phyloP scores from a whole-genome alignment of 768 basidiomycete genomes.

The Suillus bovinus region DNA sequence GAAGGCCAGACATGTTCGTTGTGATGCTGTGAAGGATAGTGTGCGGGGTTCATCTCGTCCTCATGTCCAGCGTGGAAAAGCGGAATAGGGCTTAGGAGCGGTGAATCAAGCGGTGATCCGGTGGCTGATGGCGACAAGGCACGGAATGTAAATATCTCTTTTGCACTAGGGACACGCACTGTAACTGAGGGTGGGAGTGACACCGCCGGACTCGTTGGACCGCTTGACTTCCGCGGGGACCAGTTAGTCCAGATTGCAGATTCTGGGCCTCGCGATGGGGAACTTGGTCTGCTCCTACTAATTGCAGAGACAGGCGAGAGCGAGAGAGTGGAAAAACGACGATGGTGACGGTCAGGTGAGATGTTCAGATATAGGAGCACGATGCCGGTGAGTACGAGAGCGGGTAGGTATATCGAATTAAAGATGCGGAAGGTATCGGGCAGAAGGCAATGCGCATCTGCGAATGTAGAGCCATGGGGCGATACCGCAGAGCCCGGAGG shows the following conservation, averaged over 20 bases:
- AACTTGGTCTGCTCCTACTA: conserved; percentile 26
- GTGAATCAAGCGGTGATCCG: conserved; percentile 42
- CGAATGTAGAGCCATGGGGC: conserved; percentile 44
- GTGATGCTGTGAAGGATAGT: conserved; percentile 46
- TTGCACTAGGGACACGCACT: conserved; percentile 38
- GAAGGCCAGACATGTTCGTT: conserved; percentile 36
- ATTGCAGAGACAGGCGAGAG: conserved; percentile 38
- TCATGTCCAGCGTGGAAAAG: conserved; percentile 45
- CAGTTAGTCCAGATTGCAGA: conserved; percentile 41
- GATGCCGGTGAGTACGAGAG: conserved; percentile 53
- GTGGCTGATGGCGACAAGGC: conserved; percentile 31
- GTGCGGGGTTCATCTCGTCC: conserved; percentile 47
- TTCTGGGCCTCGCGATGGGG: conserved; percentile 31
- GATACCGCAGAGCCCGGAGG: conserved; percentile 30
- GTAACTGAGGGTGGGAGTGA: conserved; percentile 37
- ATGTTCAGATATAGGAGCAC: conserved; percentile 48
- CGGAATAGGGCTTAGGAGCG: conserved; percentile 37
- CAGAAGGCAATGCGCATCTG: conserved; percentile 74
- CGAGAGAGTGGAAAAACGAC: conserved; percentile 25
- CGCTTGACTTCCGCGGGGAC: conserved; percentile 42
- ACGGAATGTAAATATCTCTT: conserved; percentile 38
- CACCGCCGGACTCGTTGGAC: conserved; percentile 40
- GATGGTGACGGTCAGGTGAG: conserved; percentile 19
- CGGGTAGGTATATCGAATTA: conserved; percentile 61
- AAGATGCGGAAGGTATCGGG: conserved; percentile 71